Evolutionary conservation across 805 yeast genomes (phyloP).

Genomic region (Wickerhamomyces ciferrii): DNA sequence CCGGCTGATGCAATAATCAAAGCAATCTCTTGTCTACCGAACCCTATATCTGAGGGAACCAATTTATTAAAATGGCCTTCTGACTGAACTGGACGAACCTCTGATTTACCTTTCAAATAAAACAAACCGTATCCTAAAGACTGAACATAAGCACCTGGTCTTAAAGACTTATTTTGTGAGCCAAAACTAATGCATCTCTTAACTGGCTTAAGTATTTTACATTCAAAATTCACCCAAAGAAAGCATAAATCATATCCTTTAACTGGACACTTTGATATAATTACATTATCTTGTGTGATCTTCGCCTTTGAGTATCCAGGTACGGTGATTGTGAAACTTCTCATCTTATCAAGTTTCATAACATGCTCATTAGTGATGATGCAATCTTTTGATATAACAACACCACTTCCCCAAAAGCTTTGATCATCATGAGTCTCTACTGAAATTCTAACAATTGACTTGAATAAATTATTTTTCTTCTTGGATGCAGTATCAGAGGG

Average conservation of each 20-base stretch:
- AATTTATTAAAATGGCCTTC: conserved; percentile 17
- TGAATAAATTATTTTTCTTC: no score
- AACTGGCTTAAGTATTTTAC: conserved; percentile 8
- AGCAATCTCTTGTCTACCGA: conserved; percentile 4
- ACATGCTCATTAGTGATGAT: conserved; percentile 23
- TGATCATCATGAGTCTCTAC: conserved; percentile 11
- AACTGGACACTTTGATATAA: conserved; percentile 10
- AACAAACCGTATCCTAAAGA: conserved; percentile 23
- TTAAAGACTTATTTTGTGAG: conserved; percentile 3
- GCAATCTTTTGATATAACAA: conserved; percentile 9
- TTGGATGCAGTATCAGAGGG: no score
- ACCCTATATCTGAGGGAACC: conserved; percentile 9
- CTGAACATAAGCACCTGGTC: conserved; percentile 11
- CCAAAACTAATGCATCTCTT: conserved; percentile 2
- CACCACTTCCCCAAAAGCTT: conserved; percentile 25
- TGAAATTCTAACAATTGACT: conserved; percentile 18
- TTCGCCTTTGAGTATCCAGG: conserved; percentile 5
- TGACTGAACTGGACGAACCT: conserved; percentile 14
- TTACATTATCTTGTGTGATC: conserved; percentile 8
- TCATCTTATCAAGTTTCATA: conserved; percentile 9
- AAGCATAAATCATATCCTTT: conserved; percentile 23
- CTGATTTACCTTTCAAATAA: conserved; percentile 4
- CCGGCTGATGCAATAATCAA: conserved; percentile 21
- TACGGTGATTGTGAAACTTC: conserved; percentile 7
- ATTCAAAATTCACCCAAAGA: conserved; percentile 8